A percentile compares a stretch with the other conserved stretches of the same genome.
phyloP scores from a whole-genome alignment of 306 rosid species.

The Rubus idaeus region DNA sequence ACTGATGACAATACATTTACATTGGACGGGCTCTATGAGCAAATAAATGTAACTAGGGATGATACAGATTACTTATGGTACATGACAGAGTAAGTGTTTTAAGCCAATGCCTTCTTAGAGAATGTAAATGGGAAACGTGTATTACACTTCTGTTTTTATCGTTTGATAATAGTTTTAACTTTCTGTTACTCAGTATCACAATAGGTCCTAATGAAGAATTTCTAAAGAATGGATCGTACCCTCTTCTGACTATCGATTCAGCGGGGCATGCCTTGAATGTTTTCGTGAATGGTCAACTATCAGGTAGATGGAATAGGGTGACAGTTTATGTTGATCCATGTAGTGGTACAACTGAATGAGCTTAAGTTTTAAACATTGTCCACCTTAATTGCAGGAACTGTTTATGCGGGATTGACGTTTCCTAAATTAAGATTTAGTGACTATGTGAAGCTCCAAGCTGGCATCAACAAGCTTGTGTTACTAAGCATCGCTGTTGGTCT shows the following conservation, averaged over 20 bases:
- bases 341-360: conserved; percentile 12
- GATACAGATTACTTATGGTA: conserved; percentile 92
- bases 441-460: conserved; percentile 54
- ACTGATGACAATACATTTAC: conserved; percentile 42
- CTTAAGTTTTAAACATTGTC: conserved; percentile 20
- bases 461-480: conserved; percentile 85
- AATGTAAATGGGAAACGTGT: background rate
- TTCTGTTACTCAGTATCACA: conserved; percentile 52
- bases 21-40: conserved; percentile 67
- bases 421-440: conserved; percentile 68
- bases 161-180: background rate
- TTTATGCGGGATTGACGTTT: conserved; percentile 54
- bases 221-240: conserved; percentile 61
- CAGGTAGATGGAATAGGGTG: conserved; percentile 52
- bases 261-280: conserved; percentile 93
- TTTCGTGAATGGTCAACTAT: conserved; percentile 77
- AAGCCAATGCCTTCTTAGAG: background rate
- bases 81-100: conserved; percentile 80
- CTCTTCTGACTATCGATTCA: conserved; percentile 66
- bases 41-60: conserved; percentile 71
- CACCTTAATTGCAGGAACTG: conserved; percentile 53
- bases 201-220: conserved; percentile 71
- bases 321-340: background rate
- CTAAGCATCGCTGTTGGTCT: conserved; percentile 84
- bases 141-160: background rate